Base-by-base conservation (phyloP, 2,329 filamentous ascomycete species). In the Clarireedia paspali region DNA sequence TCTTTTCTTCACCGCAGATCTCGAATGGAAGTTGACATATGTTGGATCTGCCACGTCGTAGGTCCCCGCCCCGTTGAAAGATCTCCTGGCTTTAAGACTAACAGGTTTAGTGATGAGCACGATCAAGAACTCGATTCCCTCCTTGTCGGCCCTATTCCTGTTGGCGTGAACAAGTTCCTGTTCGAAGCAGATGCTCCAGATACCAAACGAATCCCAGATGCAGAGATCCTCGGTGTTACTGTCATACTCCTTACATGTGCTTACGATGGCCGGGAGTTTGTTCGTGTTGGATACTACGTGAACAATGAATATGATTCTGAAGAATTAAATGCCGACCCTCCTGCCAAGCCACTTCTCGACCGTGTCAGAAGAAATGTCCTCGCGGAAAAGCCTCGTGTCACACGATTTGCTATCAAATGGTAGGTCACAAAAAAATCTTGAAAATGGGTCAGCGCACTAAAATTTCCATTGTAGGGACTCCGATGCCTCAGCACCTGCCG, bases 21-120 rank as follows among this genome's bases (percentile, higher is more conserved):
- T 99, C 60, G 94, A 99, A 75, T 99, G 94, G 94, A 99, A 99
- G 75, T 80, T 99, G 67, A 99, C 91, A 72, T 99, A 99, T 67
- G 94, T 99, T 70, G 95, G 94, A 68, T 99, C 94, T 65, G 94
- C 95, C 62, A 97, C 92, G 56, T 96, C 90, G 88, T 95, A 79
- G 77, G 88, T 80, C 64, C 47, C 47, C 53, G 39, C 55, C 50
- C 52, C 36, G 23, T 53, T 23, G 23, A 23, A 20, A 14, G 17
- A 26, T 17, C 39, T 14, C 46, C 30, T 17, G 6, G 9, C 30
- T 42, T 45, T 15, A 23, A 47, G 14, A 39, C 40, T 60, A 59
- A 68, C 56, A 59, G 23, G 24, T 24, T 42, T 57, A 68, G 64
- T 42, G 61, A 58, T 70, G 91, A 97, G 72, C 91, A 97, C 71